Base-by-base conservation (phyloP, 441 rosid genomes). In the Populus tomentosa region DNA sequence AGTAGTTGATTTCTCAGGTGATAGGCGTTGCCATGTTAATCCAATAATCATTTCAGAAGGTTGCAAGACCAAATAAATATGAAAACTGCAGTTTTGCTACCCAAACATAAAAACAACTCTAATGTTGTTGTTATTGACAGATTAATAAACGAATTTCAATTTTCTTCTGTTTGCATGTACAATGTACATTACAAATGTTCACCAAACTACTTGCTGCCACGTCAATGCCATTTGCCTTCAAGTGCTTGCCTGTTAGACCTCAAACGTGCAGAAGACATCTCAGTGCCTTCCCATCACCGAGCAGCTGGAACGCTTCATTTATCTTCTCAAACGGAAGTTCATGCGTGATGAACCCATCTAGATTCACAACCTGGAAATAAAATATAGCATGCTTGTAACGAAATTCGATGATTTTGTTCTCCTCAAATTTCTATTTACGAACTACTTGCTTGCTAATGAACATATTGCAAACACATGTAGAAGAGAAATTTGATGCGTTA, bases 211-310 rank as follows among this genome's bases (percentile, higher is more conserved):
- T 50, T 16, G 59, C 59, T 50, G 2, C n/a, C 8, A 0, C 4
- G 50, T 11, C 14, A 42, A 10, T 42, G 4, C 18, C 5, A 14
- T 50, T 50, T 11, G 59, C 11, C n/a, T 50, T 16, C 6, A 14
- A 50, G 59, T 50, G 7, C 20, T 50, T 16, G n/a, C 59, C n/a
- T 50, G 59, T 16, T 1, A 50, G 59, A 50, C 59, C 59, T 82
- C 79, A 83, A 69, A 86, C 53, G 42, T 18, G 76, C 11, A 86
- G 82, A 36, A 82, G 80, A 33, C 61, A 40, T 10, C 74, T 30
- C 7, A 71, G 21, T 20, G 61, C 10, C 61, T 71, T 26, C 14
- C 74, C 74, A 7, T 71, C 36, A 14, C 20, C n/a, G 9, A 71
- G 59, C 24, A 40, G 24, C 11, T 71, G 18, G 46, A 71, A 71